phyloP scores from a whole-genome alignment of 2,329 filamentous ascomycete genomes.

The Myriangium duriaei region DNA sequence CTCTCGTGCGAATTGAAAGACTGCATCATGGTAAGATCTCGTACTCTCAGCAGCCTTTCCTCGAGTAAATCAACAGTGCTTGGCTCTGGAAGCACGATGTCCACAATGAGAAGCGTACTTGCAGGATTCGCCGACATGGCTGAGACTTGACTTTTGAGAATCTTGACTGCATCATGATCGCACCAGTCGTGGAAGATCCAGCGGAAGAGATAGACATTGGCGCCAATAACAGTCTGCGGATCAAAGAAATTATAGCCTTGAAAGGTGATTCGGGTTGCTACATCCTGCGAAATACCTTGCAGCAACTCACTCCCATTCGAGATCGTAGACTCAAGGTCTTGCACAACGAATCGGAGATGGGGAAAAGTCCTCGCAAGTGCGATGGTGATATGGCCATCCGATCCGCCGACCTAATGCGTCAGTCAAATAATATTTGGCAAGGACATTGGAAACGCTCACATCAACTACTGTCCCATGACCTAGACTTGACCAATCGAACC shows the following conservation, averaged over 20 bases:
- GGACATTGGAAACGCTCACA: no score
- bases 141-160: slow-evolving; percentile 14
- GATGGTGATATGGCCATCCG: slow-evolving; percentile 31
- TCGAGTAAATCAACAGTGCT: slow-evolving; percentile 13
- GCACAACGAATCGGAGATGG: slow-evolving; percentile 31
- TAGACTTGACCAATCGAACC: slow-evolving; percentile 41
- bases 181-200: slow-evolving; percentile 20
- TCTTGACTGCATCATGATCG: slow-evolving; percentile 14
- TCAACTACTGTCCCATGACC: slow-evolving; percentile 39
- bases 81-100: slow-evolving; percentile 14
- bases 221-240: slow-evolving; percentile 17
- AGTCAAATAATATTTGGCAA: no score
- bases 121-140: slow-evolving; percentile 13
- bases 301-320: slow-evolving; percentile 9
- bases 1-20: slow-evolving; percentile 17
- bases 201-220: slow-evolving; percentile 20
- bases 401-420: slow-evolving; percentile 36
- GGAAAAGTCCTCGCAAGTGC: slow-evolving; percentile 31
- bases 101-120: slow-evolving; percentile 17
- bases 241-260: slow-evolving; percentile 19
- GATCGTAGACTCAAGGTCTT: slow-evolving; percentile 28
- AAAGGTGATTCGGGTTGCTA: slow-evolving; percentile 13
- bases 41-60: slow-evolving; percentile 13
- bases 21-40: slow-evolving; percentile 17
- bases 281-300: slow-evolving; percentile 6